A percentile compares a stretch with the other conserved stretches of the same genome.
Evolutionary conservation across 176 grass and related monocot species (phyloP).

Genomic region (Rhynchospora tenuis): DNA sequence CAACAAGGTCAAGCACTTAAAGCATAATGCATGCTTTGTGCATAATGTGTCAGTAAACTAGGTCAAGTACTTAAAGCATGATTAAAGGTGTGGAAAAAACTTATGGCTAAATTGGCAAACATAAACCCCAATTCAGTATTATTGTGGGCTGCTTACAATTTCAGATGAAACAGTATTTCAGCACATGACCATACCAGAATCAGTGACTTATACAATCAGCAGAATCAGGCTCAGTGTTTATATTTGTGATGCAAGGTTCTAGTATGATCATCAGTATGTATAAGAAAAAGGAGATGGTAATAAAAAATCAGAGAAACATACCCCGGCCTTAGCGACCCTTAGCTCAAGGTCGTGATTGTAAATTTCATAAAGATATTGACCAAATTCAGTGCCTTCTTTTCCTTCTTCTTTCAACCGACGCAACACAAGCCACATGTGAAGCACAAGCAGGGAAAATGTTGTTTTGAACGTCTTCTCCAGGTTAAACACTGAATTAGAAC

Average conservation of each 20-base stretch:
- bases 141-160: neutral
- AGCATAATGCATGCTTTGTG: too few relatives aligned
- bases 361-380: conserved; percentile 89
- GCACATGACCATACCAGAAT: neutral
- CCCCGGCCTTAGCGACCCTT: conserved; percentile 96
- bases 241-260: neutral
- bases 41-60: too few relatives aligned
- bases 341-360: conserved; percentile 98
- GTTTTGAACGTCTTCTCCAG: conserved; percentile 99
- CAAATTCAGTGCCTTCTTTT: conserved; percentile 85
- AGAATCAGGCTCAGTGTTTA: neutral
- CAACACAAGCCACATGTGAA: conserved; percentile 96
- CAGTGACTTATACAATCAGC: neutral
- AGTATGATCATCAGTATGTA: neutral
- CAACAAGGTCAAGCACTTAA: neutral
- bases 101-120: neutral
- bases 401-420: conserved; percentile 87
- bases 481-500: conserved; percentile 73
- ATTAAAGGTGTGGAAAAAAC: neutral
- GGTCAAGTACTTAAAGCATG: too few relatives aligned
- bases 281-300: neutral
- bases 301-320: conserved; percentile 31
- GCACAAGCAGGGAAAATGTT: conserved; percentile 93
- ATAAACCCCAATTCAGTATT: neutral
- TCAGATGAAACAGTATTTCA: neutral